Evolutionary conservation across 2,329 filamentous ascomycete genomes (phyloP).

Genomic region (Monosporascus cannonballus): DNA sequence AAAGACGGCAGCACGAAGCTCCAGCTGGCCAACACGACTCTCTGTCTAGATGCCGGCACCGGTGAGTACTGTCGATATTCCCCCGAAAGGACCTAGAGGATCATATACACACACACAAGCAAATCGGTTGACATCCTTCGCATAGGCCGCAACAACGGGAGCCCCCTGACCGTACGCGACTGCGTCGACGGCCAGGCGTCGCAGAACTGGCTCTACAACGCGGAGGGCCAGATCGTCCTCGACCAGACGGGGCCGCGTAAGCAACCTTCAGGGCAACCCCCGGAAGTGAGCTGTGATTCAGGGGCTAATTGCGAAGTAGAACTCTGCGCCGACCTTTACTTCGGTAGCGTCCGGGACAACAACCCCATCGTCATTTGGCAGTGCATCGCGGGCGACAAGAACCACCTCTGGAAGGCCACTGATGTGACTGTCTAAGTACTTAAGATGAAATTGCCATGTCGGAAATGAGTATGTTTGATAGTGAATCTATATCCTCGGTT

Average conservation of each 20-base stretch:
- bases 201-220: constrained; percentile 32
- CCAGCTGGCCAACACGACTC: constrained; percentile 29
- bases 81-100: constrained; percentile 10
- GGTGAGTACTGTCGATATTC: no score
- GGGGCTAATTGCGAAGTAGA: neutral
- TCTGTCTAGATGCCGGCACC: constrained; percentile 35
- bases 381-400: constrained; percentile 8
- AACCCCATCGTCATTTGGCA: constrained; percentile 6
- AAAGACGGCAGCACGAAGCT: constrained; percentile 28
- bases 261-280: constrained; percentile 12
- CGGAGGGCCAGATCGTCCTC: constrained; percentile 33
- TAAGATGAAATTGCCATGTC: no score
- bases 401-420: constrained; percentile 2
- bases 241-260: constrained; percentile 28
- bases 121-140: neutral
- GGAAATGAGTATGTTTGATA: no score
- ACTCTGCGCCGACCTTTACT: constrained; percentile 7
- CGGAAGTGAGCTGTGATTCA: constrained; percentile 1
- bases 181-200: constrained; percentile 27
- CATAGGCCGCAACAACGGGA: constrained; percentile 7
- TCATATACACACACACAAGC: neutral
- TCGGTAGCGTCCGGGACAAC: constrained; percentile 4
- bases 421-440: no score
- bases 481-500: no score
- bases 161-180: constrained; percentile 30